Conservation (phyloP, 805 yeast genomes). For the Lipomyces sp. region DNA sequence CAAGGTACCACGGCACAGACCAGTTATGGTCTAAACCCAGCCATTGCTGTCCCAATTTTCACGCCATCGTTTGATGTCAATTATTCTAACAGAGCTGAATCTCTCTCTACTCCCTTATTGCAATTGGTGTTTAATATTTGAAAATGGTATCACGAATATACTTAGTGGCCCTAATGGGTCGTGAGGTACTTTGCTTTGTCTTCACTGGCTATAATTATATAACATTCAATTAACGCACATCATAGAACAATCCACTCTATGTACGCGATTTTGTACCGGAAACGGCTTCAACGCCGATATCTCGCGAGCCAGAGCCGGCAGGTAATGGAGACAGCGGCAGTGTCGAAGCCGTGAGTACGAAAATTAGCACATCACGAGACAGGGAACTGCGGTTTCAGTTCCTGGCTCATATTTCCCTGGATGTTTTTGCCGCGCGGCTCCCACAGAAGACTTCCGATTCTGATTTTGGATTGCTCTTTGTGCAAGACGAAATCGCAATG, state of each 20-base stretch:
- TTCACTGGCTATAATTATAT: neutral
- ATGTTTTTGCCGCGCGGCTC: conserved; percentile 61
- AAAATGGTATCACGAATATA: conserved; percentile 29
- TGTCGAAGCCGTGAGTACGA: neutral
- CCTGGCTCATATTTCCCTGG: conserved; percentile 76
- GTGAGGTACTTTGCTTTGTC: conserved; percentile 25
- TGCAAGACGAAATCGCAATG: conserved; percentile 68
- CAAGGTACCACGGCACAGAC: too few species aligned
- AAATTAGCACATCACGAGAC: neutral
- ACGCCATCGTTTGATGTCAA: too few species aligned
- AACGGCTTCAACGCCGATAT: neutral
- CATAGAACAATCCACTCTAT: conserved; percentile 33
- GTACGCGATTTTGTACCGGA: conserved; percentile 24
- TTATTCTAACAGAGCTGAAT: neutral
- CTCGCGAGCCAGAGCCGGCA: neutral
- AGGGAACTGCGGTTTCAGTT: conserved; percentile 58
- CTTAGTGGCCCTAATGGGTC: conserved; percentile 36
- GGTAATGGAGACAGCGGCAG: neutral
- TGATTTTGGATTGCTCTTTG: conserved; percentile 56
- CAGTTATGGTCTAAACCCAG: too few species aligned
- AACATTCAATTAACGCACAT: neutral
- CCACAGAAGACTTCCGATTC: conserved; percentile 50
- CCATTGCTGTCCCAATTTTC: too few species aligned
- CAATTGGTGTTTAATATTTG: neutral
- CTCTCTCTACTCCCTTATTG: neutral